These are phyloP conservation scores for Abortiporus biennis DNA, from an alignment of 1,284 basidiomycete species.

Conservation along the genomic window DNA sequence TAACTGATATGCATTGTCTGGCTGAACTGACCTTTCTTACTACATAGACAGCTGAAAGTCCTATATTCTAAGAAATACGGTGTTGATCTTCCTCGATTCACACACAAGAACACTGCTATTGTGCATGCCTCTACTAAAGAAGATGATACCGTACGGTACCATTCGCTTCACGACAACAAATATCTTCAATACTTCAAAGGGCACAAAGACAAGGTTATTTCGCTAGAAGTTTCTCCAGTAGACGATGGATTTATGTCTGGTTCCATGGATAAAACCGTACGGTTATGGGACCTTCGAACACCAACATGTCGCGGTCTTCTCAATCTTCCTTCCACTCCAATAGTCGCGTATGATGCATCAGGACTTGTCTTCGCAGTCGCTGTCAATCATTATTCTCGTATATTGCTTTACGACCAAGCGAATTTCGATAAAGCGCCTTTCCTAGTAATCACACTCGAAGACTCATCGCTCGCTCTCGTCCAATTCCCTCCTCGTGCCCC, in stretches of 20 bases:
- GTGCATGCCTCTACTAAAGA: conserved; percentile 94
- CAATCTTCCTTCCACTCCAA: conserved; percentile 66
- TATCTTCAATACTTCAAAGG: conserved; percentile 95
- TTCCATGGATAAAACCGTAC: conserved; percentile 91
- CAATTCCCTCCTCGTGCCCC: conserved; percentile 84
- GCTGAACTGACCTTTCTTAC: conserved; percentile 18
- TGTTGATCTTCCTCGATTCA: conserved; percentile 89
- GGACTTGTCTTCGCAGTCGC: conserved; percentile 93
- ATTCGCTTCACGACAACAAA: conserved; percentile 93
- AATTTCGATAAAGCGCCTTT: conserved; percentile 94
- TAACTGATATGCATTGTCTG: conserved; percentile 18
- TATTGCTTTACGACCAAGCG: conserved; percentile 84
- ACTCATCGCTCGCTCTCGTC: conserved; percentile 66
- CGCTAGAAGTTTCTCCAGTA: conserved; percentile 87
- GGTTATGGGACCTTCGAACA: conserved; percentile 91
- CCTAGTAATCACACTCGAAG: conserved; percentile 74
- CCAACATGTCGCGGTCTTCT: conserved; percentile 72
- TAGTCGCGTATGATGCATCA: conserved; percentile 86
- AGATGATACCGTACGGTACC: conserved; percentile 93
- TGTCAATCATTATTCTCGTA: conserved; percentile 79
- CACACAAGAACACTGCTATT: conserved; percentile 82
- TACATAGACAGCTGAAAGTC: conserved; percentile 62
- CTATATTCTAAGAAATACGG: conserved; percentile 96
- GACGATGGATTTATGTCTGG: conserved; percentile 96
- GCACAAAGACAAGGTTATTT: conserved; percentile 85